Evolutionary conservation across 78 protist genomes (phyloP), one percentile per base, ranked within the genome.

Genomic region (Cavenderia fasciculata): DNA sequence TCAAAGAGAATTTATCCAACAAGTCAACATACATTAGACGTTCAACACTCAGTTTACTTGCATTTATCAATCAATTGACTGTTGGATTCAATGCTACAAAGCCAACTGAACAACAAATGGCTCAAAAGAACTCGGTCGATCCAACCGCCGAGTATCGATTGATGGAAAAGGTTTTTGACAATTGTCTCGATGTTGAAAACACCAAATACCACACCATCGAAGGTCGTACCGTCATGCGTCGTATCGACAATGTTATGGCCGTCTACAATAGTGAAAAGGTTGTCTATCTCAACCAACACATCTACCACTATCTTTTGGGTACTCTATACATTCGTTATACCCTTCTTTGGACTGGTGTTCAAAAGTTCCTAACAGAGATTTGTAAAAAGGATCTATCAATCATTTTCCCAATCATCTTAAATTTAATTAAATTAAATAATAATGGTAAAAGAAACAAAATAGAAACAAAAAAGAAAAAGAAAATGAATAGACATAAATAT

Each of bases 221-320:
- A 12, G 76, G 69, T 27, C 57, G 78, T 40, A n/a, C 40, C 25
- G 78, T 82, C 2, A 43, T 38, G 0, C 27, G 79, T 25, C 65
- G 56, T 34, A 43, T 82, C 66, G 90, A 82, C 21, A 18, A 76
- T 1, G 36, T 49, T 49, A 29, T 49, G 2, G 19, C 62, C 5
- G 34, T 82, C n/a, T 68, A 52, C 44, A 25, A 40, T 6, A 29
- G 46, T 29, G 77, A 59, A 12, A 65, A 82, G 14, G 52, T 44
- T 11, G 34, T 16, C 16, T 16, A 52, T 31, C 18, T 82, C 7
- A 41, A 68, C 29, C 43, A 52, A 23, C 65, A 66, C 0, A 36
- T 82, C 25, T 82, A 52, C 41, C 23, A 82, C 74, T 82, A 82
- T 33, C 31, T 82, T 27, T 25, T 82, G 36, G 90, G 90, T 82